Percentiles rank a stretch among this genome's conserved stretches.
phyloP scores from a whole-genome alignment of 768 basidiomycete genomes.

The Suillus weaverae region DNA sequence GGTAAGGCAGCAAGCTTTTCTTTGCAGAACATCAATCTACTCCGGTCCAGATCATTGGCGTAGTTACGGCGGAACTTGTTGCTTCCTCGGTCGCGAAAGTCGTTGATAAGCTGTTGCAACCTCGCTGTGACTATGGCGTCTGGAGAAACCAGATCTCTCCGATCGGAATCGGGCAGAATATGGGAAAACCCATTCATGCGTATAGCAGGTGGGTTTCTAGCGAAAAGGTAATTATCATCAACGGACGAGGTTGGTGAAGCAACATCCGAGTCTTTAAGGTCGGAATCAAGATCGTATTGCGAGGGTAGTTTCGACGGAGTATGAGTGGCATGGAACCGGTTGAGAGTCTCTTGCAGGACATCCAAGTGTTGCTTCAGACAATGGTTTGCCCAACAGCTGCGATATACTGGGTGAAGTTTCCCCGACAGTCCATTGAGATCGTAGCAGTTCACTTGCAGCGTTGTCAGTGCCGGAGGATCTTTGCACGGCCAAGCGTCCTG shows the following conservation, averaged over 20 bases:
- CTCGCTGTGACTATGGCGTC: background rate
- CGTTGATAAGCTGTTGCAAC: constrained; percentile 12
- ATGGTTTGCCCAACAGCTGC: background rate
- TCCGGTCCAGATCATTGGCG: constrained; percentile 11
- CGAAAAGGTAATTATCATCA: background rate
- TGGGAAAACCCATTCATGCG: background rate
- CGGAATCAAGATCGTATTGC: background rate
- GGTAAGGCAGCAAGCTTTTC: background rate
- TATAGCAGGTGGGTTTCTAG: constrained; percentile 10
- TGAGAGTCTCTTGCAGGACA: background rate
- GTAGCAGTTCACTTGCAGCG: background rate
- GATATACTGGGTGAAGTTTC: background rate
- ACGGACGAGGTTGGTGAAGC: background rate
- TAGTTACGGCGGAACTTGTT: constrained; percentile 17
- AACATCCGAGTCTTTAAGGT: background rate
- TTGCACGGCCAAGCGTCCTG: background rate
- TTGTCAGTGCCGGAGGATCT: background rate
- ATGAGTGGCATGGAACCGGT: background rate
- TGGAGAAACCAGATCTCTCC: background rate
- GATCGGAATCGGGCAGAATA: background rate
- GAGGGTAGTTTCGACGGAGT: background rate
- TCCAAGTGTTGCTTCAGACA: background rate
- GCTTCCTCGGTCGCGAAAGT: background rate
- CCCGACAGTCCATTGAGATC: background rate
- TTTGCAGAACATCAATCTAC: background rate